phyloP scores from a whole-genome alignment of 2,329 filamentous ascomycete genomes.

The Cercospora citrullina region DNA sequence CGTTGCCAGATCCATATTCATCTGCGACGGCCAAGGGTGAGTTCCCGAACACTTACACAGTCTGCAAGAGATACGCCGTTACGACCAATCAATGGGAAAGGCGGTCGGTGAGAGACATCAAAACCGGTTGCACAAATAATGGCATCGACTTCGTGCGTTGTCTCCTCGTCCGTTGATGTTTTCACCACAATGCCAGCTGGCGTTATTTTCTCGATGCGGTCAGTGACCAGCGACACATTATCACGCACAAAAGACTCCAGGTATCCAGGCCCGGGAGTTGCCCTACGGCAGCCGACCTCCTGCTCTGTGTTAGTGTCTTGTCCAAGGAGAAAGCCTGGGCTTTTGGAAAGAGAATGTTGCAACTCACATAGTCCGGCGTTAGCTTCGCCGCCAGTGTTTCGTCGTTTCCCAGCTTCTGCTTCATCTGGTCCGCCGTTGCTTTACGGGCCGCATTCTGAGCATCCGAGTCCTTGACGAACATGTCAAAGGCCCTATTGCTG shows the following conservation, averaged over 20 bases:
- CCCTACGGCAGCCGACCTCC: slow-evolving; percentile 62
- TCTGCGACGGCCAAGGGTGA: not conserved
- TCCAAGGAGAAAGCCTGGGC: not conserved
- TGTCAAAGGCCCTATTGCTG: slow-evolving; percentile 36
- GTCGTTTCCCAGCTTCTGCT: slow-evolving; percentile 53
- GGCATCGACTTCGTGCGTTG: slow-evolving; percentile 21
- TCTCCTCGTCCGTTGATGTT: slow-evolving; percentile 22
- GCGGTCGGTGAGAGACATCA: slow-evolving; percentile 42
- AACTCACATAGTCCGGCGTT: slow-evolving; percentile 52
- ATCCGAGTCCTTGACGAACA: slow-evolving; percentile 56
- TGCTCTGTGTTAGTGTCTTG: slow-evolving; percentile 42
- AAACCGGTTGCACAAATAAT: slow-evolving; percentile 44
- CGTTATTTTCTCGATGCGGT: slow-evolving; percentile 29
- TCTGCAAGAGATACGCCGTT: slow-evolving; percentile 28
- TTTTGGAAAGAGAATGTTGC: not conserved
- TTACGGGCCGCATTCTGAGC: slow-evolving; percentile 32
- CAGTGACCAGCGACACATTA: slow-evolving; percentile 35
- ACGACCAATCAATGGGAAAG: slow-evolving; percentile 43
- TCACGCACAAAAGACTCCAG: slow-evolving; percentile 41
- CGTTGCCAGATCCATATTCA: not conserved
- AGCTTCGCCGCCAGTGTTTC: slow-evolving; percentile 58
- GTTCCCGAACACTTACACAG: slow-evolving; percentile 6
- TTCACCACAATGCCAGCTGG: slow-evolving; percentile 30
- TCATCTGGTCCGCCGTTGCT: slow-evolving; percentile 47
- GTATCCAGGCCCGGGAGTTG: slow-evolving; percentile 42